Base-by-base conservation (phyloP, 202 grass and related monocot genomes). In the Panicum virgatum region DNA sequence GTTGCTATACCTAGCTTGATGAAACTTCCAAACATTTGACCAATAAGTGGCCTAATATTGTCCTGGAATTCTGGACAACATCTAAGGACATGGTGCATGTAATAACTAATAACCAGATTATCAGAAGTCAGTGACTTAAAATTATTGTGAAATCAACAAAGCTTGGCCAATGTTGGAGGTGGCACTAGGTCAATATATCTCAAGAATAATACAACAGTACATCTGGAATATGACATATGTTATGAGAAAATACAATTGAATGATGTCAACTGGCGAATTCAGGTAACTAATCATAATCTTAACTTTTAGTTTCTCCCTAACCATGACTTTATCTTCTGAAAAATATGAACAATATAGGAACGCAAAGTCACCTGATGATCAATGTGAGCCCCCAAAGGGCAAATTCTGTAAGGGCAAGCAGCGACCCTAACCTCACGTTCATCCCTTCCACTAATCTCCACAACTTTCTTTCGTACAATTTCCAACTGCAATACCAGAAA, bases 291-390 rank as follows among this genome's bases (percentile, higher is more conserved):
- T 11, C 53, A 12, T 75, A 77, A 40, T 40, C 30, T 65, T 71
- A 19, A 72, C 0, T 53, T 44, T 52, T 7, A 78, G 50, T 61
- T n/a, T 12, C 12, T 32, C 53, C 48, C 1, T 32, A 29, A 45
- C 13, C 25, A 19, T 36, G 26, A 36, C 29, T 13, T 51, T 13
- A 34, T 50, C 66, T 57, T 44, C 38, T 61, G 11, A 62, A 67
- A 82, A 77, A 75, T 34, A 26, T 53, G 27, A 59, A 62, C 15
- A 52, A 19, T 4, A 81, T 14, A 54, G n/a, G n/a, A n/a, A n/a
- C n/a, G n/a, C n/a, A n/a, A n/a, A n/a, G 27, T 52, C 81, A 98
- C 96, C 92, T 98, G 96, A 72, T 98, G 96, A 88, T 98, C 96
- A 60, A 95, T 88, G 69, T 98, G 96, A 23, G 96, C 88, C 37